Conservation (phyloP, 345 rosid species). For the Arabis hirsuta region DNA sequence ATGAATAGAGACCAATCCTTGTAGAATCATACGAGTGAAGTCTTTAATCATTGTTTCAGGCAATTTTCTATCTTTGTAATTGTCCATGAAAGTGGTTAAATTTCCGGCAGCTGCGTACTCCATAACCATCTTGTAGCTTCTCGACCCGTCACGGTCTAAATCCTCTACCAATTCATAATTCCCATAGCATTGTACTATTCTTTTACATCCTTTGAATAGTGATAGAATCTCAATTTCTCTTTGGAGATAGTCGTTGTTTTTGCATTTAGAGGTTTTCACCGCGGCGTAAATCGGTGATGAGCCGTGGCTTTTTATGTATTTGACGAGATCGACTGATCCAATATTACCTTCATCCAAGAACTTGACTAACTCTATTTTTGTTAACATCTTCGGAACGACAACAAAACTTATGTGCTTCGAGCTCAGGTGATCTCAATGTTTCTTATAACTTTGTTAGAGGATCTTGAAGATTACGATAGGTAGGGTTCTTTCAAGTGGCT, state of each 20-base stretch:
- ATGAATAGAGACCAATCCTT: constrained; percentile 33
- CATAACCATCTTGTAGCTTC: constrained; percentile 9
- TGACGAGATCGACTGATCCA: no score
- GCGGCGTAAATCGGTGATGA: no score
- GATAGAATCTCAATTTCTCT: background rate
- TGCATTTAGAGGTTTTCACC: no score
- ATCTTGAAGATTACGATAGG: no score
- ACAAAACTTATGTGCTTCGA: no score
- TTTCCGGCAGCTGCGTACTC: constrained; percentile 16
- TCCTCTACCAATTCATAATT: background rate
- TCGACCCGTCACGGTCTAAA: background rate
- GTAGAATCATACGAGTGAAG: constrained; percentile 29
- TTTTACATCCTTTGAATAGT: background rate
- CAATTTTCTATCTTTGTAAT: background rate
- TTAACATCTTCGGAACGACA: no score
- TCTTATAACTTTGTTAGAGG: background rate
- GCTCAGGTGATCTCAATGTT: no score
- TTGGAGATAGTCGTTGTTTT: no score
- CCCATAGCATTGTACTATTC: constrained; percentile 16
- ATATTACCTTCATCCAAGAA: no score
- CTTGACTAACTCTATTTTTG: background rate
- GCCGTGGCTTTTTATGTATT: no score
- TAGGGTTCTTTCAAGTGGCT: no score
- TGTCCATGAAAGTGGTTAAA: constrained; percentile 2
- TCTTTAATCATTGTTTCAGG: constrained; percentile 1